Conservation (phyloP, 306 rosid genomes). For the Biancaea sappan region DNA sequence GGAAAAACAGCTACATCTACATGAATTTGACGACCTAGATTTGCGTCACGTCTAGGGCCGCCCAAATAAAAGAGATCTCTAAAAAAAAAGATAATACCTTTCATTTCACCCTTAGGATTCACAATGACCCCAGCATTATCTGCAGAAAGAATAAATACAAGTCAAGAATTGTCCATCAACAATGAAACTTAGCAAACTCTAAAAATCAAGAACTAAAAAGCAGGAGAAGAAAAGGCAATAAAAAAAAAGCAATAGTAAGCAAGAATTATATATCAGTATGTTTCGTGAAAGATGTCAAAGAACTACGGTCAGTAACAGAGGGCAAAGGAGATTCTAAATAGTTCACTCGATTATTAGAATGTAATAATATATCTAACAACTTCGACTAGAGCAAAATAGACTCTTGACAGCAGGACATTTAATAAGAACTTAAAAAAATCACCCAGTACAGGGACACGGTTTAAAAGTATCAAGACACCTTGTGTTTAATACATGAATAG, state of each 20-base stretch:
- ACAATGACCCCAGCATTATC: slow-evolving; percentile 92
- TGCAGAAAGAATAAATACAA: slow-evolving; percentile 30
- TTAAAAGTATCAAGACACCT: not conserved
- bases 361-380: not conserved
- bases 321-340: not conserved
- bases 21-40: not conserved
- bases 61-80: not conserved
- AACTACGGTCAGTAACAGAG: not conserved
- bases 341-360: not conserved
- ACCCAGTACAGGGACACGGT: not conserved
- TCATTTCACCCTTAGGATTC: slow-evolving; percentile 92
- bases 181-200: not conserved
- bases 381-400: not conserved
- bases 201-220: not conserved
- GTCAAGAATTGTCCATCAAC: not conserved
- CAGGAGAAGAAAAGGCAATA: not conserved
- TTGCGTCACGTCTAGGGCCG: not conserved
- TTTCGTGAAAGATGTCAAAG: not conserved
- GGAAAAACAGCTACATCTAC: not conserved
- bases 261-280: not conserved
- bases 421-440: not conserved
- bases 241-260: not conserved
- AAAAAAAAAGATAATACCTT: slow-evolving; percentile 45
- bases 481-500: not conserved
- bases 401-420: not conserved